Evolutionary conservation across 441 rosid genomes (phyloP).

Genomic region (Adansonia gregorii): DNA sequence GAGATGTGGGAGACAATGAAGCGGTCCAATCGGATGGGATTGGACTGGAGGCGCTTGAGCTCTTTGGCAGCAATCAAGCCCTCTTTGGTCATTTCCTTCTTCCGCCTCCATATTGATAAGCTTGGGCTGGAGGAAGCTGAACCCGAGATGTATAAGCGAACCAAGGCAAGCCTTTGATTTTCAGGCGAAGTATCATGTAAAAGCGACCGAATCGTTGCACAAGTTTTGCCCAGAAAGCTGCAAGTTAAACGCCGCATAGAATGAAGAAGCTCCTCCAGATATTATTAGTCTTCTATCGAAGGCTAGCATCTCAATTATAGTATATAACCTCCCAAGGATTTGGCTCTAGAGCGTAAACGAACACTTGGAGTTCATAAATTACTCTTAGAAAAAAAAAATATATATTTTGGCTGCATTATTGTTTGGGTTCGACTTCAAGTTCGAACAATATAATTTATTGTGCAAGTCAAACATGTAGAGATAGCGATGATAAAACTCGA

Average conservation of each 20-base stretch:
- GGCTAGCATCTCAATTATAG: background rate
- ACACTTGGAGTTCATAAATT: too few species aligned
- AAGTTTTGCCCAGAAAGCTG: conserved; percentile 5
- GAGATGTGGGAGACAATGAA: conserved; percentile 70
- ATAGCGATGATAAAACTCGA: too few species aligned
- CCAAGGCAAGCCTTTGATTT: conserved; percentile 5
- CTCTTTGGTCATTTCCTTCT: conserved; percentile 88
- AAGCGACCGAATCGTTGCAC: conserved; percentile 8
- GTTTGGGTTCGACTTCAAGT: too few species aligned
- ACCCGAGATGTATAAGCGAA: conserved; percentile 33
- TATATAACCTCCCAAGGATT: background rate
- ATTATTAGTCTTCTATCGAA: conserved; percentile 7
- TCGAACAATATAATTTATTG: too few species aligned
- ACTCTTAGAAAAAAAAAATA: too few species aligned
- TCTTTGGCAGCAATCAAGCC: conserved; percentile 81
- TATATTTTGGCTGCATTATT: too few species aligned
- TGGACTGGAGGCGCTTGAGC: conserved; percentile 73
- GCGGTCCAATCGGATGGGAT: conserved; percentile 56
- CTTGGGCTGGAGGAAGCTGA: conserved; percentile 78
- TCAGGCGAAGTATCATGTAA: background rate
- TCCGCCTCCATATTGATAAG: conserved; percentile 91
- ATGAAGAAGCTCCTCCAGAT: background rate
- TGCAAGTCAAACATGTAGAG: too few species aligned
- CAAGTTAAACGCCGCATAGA: conserved; percentile 17
- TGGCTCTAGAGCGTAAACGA: too few species aligned